Percentiles rank a stretch among this genome's conserved stretches.
Evolutionary conservation across 1,139 yeast genomes (phyloP).

Genomic region (Geotrichum bryndzae): DNA sequence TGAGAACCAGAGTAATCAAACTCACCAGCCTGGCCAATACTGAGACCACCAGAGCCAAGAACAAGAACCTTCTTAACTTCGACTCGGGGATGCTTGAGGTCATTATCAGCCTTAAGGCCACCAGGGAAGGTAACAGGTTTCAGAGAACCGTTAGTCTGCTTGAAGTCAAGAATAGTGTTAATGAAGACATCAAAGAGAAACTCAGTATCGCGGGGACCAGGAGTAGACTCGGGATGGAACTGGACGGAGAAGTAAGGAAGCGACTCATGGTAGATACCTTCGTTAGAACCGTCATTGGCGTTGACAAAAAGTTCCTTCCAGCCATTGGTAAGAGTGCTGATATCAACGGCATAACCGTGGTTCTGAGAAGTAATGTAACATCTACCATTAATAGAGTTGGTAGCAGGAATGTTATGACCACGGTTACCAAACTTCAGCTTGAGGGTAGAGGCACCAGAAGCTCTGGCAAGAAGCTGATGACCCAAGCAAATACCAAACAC

Average conservation of each 20-base stretch:
- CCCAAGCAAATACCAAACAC: constrained; percentile 98
- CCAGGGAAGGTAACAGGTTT: constrained; percentile 89
- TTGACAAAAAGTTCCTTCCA: constrained; percentile 95
- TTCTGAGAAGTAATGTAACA: constrained; percentile 99
- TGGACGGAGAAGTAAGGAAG: constrained; percentile 97
- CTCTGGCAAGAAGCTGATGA: constrained; percentile 94
- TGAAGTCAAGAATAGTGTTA: constrained; percentile 64
- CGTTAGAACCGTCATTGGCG: constrained; percentile 96
- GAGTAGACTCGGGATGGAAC: constrained; percentile 98
- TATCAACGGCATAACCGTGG: constrained; percentile 97
- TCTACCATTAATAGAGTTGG: constrained; percentile 85
- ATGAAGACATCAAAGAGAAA: constrained; percentile 93
- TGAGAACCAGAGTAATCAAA: constrained; percentile 97
- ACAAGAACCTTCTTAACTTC: constrained; percentile 91
- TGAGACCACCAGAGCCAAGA: constrained; percentile 96
- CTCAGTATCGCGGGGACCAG: constrained; percentile 99
- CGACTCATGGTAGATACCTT: constrained; percentile 88
- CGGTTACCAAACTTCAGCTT: constrained; percentile 98
- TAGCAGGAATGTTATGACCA: constrained; percentile 98
- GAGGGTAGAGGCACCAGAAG: constrained; percentile 86
- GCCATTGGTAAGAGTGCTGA: constrained; percentile 57
- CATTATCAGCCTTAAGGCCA: constrained; percentile 66
- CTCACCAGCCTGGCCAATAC: constrained; percentile 99
- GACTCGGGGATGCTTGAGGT: constrained; percentile 58
- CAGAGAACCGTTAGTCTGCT: constrained; percentile 48